A percentile compares a stretch with the other conserved stretches of the same genome.
phyloP scores from a whole-genome alignment of 768 basidiomycete species.

The Paxillus involutus region DNA sequence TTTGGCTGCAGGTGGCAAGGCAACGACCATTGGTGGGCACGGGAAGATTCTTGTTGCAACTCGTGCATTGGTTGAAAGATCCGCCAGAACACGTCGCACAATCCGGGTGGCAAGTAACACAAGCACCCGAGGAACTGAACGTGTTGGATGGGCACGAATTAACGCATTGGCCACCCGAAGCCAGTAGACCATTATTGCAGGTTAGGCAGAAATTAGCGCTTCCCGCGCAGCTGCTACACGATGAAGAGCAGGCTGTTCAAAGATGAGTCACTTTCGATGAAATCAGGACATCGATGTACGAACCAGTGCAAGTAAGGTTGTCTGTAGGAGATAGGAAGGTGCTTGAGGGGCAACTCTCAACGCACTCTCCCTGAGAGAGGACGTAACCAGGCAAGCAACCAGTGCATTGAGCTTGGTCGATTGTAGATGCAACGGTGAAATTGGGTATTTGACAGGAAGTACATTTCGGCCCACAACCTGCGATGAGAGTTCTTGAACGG shows the following conservation, averaged over 20 bases:
- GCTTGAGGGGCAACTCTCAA: constrained; percentile 69
- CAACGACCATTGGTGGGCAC: constrained; percentile 77
- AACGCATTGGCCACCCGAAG: constrained; percentile 73
- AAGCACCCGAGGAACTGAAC: constrained; percentile 64
- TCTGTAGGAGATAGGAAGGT: constrained; percentile 71
- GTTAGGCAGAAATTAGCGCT: constrained; percentile 71
- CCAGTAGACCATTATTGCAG: constrained; percentile 65
- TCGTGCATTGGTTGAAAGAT: constrained; percentile 76
- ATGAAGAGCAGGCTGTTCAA: constrained; percentile 61
- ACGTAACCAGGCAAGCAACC: constrained; percentile 77
- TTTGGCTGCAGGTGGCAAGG: constrained; percentile 71
- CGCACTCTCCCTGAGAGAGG: constrained; percentile 68
- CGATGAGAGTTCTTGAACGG: background rate
- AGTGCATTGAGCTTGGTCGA: constrained; percentile 69
- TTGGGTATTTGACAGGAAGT: constrained; percentile 73
- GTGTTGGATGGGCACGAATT: constrained; percentile 71
- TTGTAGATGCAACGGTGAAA: constrained; percentile 67
- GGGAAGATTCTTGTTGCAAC: constrained; percentile 65
- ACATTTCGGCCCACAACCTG: constrained; percentile 84
- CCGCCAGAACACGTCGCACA: constrained; percentile 82
- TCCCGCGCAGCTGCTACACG: constrained; percentile 71
- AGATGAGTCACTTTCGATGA: constrained; percentile 8
- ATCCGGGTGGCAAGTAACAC: constrained; percentile 81
- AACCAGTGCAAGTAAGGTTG: constrained; percentile 73
- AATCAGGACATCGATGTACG: constrained; percentile 23